phyloP scores from a whole-genome alignment of 2,329 filamentous ascomycete genomes.

The Aspergillus sp. region DNA sequence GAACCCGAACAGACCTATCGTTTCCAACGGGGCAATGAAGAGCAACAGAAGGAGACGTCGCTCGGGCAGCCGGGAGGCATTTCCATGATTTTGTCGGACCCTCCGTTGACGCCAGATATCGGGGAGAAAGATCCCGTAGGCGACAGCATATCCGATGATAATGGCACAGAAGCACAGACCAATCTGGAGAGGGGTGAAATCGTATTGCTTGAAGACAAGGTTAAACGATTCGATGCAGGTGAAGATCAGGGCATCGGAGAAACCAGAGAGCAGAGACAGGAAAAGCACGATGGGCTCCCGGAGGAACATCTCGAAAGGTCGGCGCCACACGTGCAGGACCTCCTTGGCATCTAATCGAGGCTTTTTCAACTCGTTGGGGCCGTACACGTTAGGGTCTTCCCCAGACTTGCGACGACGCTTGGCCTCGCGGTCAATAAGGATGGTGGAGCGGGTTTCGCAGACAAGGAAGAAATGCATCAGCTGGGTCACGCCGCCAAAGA shows the following conservation, averaged over 20 bases:
- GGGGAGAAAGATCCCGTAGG: constrained; percentile 54
- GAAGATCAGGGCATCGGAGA: constrained; percentile 74
- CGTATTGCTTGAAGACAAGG: constrained; percentile 50
- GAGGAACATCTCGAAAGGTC: constrained; percentile 71
- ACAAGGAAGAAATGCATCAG: constrained; percentile 57
- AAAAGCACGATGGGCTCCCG: constrained; percentile 72
- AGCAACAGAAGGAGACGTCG: constrained; percentile 65
- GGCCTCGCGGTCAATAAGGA: constrained; percentile 59
- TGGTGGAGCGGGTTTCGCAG: constrained; percentile 57
- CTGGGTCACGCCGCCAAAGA: constrained; percentile 56
- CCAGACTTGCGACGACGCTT: constrained; percentile 53
- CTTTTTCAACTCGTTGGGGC: constrained; percentile 56
- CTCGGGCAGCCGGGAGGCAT: constrained; percentile 58
- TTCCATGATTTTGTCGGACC: constrained; percentile 43
- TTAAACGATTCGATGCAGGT: constrained; percentile 72
- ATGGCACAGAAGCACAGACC: constrained; percentile 33
- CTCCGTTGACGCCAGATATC: constrained; percentile 45
- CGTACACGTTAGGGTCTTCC: constrained; percentile 62
- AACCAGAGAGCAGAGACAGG: constrained; percentile 69
- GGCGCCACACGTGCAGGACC: constrained; percentile 52
- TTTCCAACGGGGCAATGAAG: constrained; percentile 59
- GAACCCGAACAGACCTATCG: constrained; percentile 69
- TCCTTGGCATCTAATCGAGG: constrained; percentile 48
- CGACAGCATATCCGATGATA: constrained; percentile 55
- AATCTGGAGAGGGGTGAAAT: constrained; percentile 18